Conservation (phyloP, 768 basidiomycete species). For the Multifurca ochricompacta region DNA sequence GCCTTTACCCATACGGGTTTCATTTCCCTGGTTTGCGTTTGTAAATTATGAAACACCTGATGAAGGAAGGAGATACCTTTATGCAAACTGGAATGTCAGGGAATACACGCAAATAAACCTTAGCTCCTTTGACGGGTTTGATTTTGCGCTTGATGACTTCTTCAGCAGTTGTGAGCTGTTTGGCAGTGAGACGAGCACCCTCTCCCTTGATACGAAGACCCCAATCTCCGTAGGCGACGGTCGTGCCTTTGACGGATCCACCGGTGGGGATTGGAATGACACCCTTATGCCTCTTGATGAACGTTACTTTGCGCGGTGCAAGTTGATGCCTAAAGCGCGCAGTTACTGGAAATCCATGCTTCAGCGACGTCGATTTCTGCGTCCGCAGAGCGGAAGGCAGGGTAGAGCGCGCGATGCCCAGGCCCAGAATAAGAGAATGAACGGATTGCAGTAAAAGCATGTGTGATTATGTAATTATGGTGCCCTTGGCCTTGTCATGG, state of each 20-base stretch:
- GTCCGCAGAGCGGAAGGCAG: slow-evolving; percentile 9
- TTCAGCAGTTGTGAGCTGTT: slow-evolving; percentile 81
- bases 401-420: slow-evolving; percentile 23
- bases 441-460: slow-evolving; percentile 29
- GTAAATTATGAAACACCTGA: background rate
- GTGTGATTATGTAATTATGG: slow-evolving; percentile 19
- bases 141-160: slow-evolving; percentile 85
- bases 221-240: slow-evolving; percentile 86
- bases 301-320: slow-evolving; percentile 77
- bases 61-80: slow-evolving; percentile 49
- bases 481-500: background rate
- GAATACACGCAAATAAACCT: slow-evolving; percentile 84
- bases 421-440: slow-evolving; percentile 25
- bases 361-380: background rate
- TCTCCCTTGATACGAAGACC: slow-evolving; percentile 84
- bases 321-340: slow-evolving; percentile 42
- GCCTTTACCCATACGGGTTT: slow-evolving; percentile 99
- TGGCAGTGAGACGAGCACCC: slow-evolving; percentile 75
- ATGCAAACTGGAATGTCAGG: slow-evolving; percentile 97
- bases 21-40: slow-evolving; percentile 62
- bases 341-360: slow-evolving; percentile 7
- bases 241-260: slow-evolving; percentile 90
- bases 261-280: slow-evolving; percentile 78
- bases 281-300: slow-evolving; percentile 87
- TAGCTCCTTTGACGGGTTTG: slow-evolving; percentile 81